Evolutionary conservation across 108 stramenopile species (phyloP), one percentile per base, ranked within the genome.

Genomic region (Licmophora abbreviata): DNA sequence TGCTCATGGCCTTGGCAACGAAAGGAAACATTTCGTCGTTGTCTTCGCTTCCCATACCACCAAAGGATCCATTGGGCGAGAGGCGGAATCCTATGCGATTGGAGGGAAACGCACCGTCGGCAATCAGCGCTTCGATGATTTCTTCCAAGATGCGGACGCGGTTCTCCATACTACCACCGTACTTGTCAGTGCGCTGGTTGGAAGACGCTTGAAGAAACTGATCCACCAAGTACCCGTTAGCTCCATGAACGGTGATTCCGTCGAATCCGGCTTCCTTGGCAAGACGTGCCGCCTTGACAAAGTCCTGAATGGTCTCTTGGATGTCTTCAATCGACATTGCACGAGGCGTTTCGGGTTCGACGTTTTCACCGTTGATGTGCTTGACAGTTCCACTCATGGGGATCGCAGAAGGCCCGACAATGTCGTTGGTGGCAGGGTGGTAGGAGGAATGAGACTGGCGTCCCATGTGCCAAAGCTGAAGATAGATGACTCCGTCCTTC

Each of bases 391-490:
- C 70, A 24, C 24, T 32, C 31, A 66, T 61, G 44, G 58, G 58
- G 1, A 56, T 63, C 14, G 61, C 59, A n/a, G 30, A 35, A 28
- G 61, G 25, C n/a, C 51, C 22, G 23, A 40, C 38, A 45, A 58
- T 63, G 0, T 49, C 56, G 7, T 73, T 54, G 37, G 67, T 59
- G 44, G 41, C 30, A 27, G 68, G 68, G 33, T 71, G 69, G 46
- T 55, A 58, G 17, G 41, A 29, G 11, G 71, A 64, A 44, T 88
- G 86, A 3, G 73, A 36, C 29, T 54, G 36, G 22, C 82, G 70
- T 24, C 82, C 86, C 46, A 79, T 67, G 60, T 88, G 71, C 80
- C 82, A 83, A 8, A 88, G 34, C 53, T 88, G 86, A 24, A 59
- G 29, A 41, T 58, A 64, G 42, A 84, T 81, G 24, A 53, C 55